phyloP scores from a whole-genome alignment of 2,329 filamentous ascomycete genomes.

The Immersiporthe knoxdaviesiana region DNA sequence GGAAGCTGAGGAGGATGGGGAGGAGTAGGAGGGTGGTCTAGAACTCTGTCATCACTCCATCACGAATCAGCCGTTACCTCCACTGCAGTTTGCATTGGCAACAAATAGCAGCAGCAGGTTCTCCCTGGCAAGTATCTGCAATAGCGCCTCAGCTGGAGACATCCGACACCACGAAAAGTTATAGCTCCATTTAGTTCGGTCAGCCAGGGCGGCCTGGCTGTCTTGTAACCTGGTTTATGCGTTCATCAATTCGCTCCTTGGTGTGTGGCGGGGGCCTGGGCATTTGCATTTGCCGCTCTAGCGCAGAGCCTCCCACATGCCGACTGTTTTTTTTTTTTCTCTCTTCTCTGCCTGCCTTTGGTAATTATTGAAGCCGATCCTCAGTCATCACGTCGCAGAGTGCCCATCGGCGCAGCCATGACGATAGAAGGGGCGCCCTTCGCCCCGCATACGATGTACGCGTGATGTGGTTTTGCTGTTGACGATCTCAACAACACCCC shows the following conservation, averaged over 20 bases:
- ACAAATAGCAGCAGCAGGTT: background rate
- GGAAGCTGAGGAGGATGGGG: background rate
- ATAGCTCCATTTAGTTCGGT: no score
- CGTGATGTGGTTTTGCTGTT: background rate
- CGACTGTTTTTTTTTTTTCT: background rate
- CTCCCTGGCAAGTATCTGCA: background rate
- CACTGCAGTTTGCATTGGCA: background rate
- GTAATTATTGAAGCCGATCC: background rate
- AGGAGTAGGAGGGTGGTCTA: background rate
- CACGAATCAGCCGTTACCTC: background rate
- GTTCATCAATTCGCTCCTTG: background rate
- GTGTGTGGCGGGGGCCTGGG: background rate
- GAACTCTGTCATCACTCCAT: background rate
- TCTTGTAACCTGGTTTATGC: background rate
- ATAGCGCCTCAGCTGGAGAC: background rate
- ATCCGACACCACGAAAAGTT: background rate
- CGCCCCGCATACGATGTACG: background rate
- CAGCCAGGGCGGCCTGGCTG: no score
- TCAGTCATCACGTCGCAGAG: background rate
- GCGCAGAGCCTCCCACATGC: background rate
- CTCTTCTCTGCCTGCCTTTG: background rate
- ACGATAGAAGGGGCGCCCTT: background rate
- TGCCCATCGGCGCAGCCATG: background rate
- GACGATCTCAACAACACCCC: background rate
- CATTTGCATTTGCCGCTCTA: background rate